Base-by-base conservation (phyloP, 2,329 filamentous ascomycete genomes). In the Helotiales sp. region DNA sequence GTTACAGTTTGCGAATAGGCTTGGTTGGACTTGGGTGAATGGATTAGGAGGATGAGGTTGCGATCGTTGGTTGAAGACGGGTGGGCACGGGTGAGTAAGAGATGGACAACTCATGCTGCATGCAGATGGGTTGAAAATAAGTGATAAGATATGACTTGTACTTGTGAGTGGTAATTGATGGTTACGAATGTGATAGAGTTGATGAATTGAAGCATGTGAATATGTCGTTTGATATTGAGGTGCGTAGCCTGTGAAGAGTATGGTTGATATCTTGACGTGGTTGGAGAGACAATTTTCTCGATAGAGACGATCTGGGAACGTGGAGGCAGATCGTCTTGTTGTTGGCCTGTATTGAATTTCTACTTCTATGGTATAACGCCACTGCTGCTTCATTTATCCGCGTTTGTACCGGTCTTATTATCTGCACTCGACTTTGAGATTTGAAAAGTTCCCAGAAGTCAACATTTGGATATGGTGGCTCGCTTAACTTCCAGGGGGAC, bases 51-150 rank as follows among this genome's bases (percentile, higher is more conserved):
- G 11, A 10, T 26, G 22, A 28, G 3, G 22, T 6, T 52, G 15
- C 49, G 49, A 52, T 55, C 32, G 26, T 40, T 32, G 45, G 55
- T 52, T 20, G 15, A 20, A 22, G 22, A 54, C 20, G 32, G 30
- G 32, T 34, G 22, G 17, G 61, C 26, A 50, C 28, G 28, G 43
- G 58, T 22, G 8, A 26, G 40, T 22, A 32, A 10, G 43, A 13
- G 10, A 43, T 47, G 49, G 30, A 67, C 65, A 67, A 22, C 61
- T 67, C 61, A 64, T 50, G 17, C 50, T 67, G 65, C 65, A 67
- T 57, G 54, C 32, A 57, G 32, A 24, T 40, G 20, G n/a, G 8
- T 57, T 40, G 30, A 30, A 17, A 11, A 8, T 22, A n/a, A n/a
- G n/a, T 32, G 47, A 45, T 45, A 54, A 62, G 64, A 62, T 62